These are phyloP conservation scores for Capillidium rhysosporum DNA, from an alignment of 371 early-diverging fungal species.

Conservation along the genomic window DNA sequence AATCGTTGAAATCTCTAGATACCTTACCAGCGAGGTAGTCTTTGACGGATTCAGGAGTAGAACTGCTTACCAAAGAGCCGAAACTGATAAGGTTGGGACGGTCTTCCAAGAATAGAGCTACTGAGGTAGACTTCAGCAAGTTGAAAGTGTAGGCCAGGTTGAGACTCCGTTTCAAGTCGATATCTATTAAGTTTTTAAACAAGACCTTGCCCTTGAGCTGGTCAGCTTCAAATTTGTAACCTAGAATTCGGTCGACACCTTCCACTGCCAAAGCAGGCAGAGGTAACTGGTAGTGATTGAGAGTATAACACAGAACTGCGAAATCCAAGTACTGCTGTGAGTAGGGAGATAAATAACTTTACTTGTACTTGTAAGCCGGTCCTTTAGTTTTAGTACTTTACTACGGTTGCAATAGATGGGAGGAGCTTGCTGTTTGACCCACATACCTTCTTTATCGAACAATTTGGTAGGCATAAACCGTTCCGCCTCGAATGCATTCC, in stretches of 20 bases:
- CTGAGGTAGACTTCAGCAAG: background rate
- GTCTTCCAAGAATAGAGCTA: background rate
- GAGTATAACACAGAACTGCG: background rate
- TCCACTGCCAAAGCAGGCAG: background rate
- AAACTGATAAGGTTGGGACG: background rate
- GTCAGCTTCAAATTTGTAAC: background rate
- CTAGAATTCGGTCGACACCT: background rate
- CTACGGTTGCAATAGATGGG: background rate
- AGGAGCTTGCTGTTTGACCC: background rate
- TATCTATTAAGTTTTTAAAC: no score
- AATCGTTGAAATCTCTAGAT: no score
- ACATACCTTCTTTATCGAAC: background rate
- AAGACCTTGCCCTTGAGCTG: background rate
- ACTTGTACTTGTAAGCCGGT: background rate
- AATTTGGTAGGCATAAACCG: background rate
- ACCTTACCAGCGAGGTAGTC: no score
- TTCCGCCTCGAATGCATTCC: background rate
- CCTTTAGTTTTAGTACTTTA: background rate
- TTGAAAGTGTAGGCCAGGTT: no score
- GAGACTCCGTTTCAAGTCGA: no score
- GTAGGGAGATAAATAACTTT: constrained; percentile 4
- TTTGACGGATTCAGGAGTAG: no score
- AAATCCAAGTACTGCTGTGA: background rate
- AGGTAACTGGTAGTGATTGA: background rate
- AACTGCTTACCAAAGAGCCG: no score